Base-by-base conservation (phyloP, 176 grass and related monocot species). In the Bothriochloa decipiens region DNA sequence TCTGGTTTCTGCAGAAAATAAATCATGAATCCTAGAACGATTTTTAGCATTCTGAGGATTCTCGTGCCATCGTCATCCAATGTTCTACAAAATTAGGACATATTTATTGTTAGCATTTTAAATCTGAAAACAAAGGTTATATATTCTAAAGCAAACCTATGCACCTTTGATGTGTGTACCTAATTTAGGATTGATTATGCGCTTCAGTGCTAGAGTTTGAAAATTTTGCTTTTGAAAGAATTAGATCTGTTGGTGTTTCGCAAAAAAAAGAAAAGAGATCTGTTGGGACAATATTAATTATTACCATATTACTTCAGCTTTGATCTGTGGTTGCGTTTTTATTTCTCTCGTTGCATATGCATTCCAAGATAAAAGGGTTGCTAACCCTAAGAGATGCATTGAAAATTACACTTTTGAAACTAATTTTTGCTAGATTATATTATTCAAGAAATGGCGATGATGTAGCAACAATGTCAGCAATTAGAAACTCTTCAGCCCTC, bases 1-100 rank as follows among this genome's bases (percentile, higher is more conserved):
- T 17, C 65, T 81, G 63, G 52, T 85, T 7, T 83, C 76, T 1
- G 69, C 70, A 47, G 47, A 40, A 23, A 55, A 65, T 45, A n/a
- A 6, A 47, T 25, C 50, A 20, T 55, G 50, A 55, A 55, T 17
- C 50, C 17, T 5, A 55, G 15, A 53, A 53, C 5, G 4, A 52
- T 52, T 50, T 15, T 49, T 49, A 3, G 9, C 15, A 4, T 62
- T 71, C 12, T 45, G 25, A 76, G 62, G 36, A 13, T 69, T 63
- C 37, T 60, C 67, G 33, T 12, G 55, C 25, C 39, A 70, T 20
- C 22, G 40, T 28, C 5, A 43, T 7, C 12, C 12, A 11, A 14
- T 53, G 42, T 43, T 55, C 13, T 18, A 13, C 52, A 64, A 68
- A 50, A 7, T 18, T 11, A 25, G 8, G 39, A n/a, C 3, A 0